These are phyloP conservation scores for Phaseolus lunatus DNA, from an alignment of 306 rosid genomes.

Conservation along the genomic window DNA sequence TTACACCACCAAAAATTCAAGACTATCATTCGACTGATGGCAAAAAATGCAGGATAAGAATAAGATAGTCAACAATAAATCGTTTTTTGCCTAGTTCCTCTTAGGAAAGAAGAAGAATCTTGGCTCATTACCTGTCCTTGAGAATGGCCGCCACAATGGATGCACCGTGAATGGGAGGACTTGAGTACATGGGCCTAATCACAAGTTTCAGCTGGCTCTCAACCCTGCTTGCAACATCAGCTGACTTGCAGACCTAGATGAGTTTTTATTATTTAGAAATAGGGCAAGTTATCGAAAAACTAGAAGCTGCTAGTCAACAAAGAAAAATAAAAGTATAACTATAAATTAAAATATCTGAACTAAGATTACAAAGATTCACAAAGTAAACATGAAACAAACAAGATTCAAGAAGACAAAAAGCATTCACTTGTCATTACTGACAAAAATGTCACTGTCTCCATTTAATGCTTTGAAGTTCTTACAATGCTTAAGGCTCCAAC, in stretches of 20 bases:
- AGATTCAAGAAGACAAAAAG: slow-evolving; percentile 19
- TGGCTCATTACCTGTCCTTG: slow-evolving; percentile 72
- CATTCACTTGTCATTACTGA: neutral
- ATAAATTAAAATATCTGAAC: neutral
- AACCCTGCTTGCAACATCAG: slow-evolving; percentile 84
- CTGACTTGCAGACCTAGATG: slow-evolving; percentile 77
- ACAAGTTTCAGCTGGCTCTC: slow-evolving; percentile 99
- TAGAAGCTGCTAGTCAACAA: slow-evolving; percentile 4
- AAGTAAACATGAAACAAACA: neutral
- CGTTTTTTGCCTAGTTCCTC: slow-evolving; percentile 4
- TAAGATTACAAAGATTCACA: slow-evolving; percentile 22
- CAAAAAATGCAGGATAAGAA: neutral
- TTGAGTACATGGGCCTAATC: slow-evolving; percentile 98
- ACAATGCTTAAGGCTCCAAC: slow-evolving; percentile 97
- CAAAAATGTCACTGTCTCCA: slow-evolving; percentile 12
- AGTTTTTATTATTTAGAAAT: slow-evolving; percentile 18
- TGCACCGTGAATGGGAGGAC: slow-evolving; percentile 98
- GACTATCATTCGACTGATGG: slow-evolving; percentile 11
- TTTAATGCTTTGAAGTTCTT: slow-evolving; percentile 48
- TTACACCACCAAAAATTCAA: slow-evolving; percentile 29
- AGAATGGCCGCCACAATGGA: slow-evolving; percentile 93
- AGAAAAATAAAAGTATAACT: neutral
- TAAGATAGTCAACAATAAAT: slow-evolving; percentile 13
- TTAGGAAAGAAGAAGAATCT: slow-evolving; percentile 12
- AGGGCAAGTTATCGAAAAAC: slow-evolving; percentile 21